Evolutionary conservation across 23 red algal species (phyloP).

Genomic region (Agarophyton chilense): DNA sequence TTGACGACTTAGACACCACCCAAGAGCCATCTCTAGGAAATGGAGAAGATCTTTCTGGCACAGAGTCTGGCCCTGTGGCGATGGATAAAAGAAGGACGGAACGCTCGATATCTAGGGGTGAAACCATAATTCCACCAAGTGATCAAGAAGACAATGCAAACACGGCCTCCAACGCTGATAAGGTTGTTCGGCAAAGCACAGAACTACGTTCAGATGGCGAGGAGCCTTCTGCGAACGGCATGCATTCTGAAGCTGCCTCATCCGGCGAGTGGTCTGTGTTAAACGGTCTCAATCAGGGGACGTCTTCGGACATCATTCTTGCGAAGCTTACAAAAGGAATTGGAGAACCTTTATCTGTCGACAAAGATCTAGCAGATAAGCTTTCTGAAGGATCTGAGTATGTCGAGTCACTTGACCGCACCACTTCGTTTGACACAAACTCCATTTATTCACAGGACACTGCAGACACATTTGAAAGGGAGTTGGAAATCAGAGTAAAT

Average conservation of each 20-base stretch:
- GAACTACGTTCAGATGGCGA: background rate
- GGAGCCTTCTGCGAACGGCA: background rate
- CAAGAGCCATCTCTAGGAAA: too few species aligned
- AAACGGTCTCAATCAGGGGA: background rate
- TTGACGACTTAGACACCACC: background rate
- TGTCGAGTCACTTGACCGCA: background rate
- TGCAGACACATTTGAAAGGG: conserved; percentile 5
- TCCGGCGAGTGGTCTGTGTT: background rate
- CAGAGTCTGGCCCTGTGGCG: too few species aligned
- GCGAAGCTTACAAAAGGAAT: background rate
- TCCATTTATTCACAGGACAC: background rate
- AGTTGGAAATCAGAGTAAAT: background rate
- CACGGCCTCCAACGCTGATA: background rate
- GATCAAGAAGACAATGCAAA: too few species aligned
- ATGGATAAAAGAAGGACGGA: background rate
- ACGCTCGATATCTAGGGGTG: background rate
- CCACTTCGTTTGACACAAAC: background rate
- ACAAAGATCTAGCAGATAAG: background rate
- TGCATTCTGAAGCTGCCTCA: background rate
- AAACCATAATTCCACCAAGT: too few species aligned
- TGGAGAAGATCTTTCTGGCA: too few species aligned
- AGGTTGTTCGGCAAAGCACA: too few species aligned
- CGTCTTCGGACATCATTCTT: background rate
- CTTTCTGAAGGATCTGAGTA: background rate
- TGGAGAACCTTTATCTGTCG: background rate